phyloP scores from a whole-genome alignment of 2,329 filamentous ascomycete species.

The Fusarium gaditjirri region DNA sequence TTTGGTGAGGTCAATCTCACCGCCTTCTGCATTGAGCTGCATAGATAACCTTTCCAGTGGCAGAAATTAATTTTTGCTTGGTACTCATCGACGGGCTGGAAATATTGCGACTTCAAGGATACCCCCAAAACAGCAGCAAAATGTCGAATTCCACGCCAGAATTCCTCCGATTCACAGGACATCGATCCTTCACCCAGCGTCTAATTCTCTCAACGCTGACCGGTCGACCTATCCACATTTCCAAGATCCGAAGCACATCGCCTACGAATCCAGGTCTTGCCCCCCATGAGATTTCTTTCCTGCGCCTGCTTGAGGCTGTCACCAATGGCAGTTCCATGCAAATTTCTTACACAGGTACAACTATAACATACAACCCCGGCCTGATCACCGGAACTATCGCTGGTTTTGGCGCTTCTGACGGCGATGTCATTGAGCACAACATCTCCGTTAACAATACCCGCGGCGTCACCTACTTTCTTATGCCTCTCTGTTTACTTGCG shows the following conservation, averaged over 20 bases:
- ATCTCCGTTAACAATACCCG: constrained; percentile 80
- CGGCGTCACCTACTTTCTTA: constrained; percentile 90
- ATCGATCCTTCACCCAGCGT: constrained; percentile 83
- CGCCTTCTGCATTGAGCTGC: constrained; percentile 43
- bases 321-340: constrained; percentile 96
- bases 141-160: constrained; percentile 61
- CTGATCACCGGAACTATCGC: constrained; percentile 87
- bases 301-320: constrained; percentile 91
- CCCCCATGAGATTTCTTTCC: constrained; percentile 92
- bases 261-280: constrained; percentile 89
- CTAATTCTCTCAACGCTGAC: constrained; percentile 92
- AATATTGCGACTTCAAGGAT: constrained; percentile 40
- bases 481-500: constrained; percentile 88
- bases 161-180: constrained; percentile 82
- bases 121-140: constrained; percentile 36
- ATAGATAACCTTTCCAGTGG: constrained; percentile 38
- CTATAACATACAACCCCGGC: constrained; percentile 89
- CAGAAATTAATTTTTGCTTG: constrained; percentile 53
- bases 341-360: constrained; percentile 95
- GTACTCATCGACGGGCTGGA: constrained; percentile 13
- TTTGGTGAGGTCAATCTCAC: constrained; percentile 25
- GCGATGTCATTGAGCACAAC: constrained; percentile 83
- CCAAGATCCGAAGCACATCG: constrained; percentile 89
- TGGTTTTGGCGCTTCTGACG: constrained; percentile 75
- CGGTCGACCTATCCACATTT: constrained; percentile 88